Evolutionary conservation across 169 alveolate genomes (phyloP).

Genomic region (Cryptosporidium baileyi): DNA sequence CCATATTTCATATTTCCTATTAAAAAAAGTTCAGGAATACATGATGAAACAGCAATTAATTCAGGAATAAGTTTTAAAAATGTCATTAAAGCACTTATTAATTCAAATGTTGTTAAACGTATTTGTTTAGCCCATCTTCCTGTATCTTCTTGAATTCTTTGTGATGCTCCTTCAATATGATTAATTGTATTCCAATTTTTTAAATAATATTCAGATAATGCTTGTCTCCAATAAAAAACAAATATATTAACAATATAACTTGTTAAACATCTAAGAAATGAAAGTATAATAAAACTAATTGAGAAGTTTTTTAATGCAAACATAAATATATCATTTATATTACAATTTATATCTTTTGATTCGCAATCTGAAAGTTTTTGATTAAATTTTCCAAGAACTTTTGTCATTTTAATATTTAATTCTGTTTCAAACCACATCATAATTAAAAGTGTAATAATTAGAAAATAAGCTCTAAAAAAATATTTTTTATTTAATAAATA

Average conservation of each 20-base stretch:
- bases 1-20: constrained; percentile 42
- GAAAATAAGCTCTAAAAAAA: constrained; percentile 21
- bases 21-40: constrained; percentile 42
- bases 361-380: constrained; percentile 62
- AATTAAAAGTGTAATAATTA: neutral
- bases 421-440: constrained; percentile 60
- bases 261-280: constrained; percentile 2
- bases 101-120: constrained; percentile 20
- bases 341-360: neutral
- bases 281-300: neutral
- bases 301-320: neutral
- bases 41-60: neutral
- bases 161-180: constrained; percentile 61
- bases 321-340: neutral
- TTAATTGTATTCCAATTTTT: constrained; percentile 15
- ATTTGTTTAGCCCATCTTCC: constrained; percentile 41
- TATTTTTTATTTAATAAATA: constrained; percentile 35
- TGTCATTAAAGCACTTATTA: constrained; percentile 13
- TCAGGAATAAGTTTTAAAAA: constrained; percentile 34
- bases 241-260: constrained; percentile 44
- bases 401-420: constrained; percentile 24
- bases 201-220: constrained; percentile 41
- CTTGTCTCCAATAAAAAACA: constrained; percentile 68
- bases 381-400: constrained; percentile 20
- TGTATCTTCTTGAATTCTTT: constrained; percentile 61